A percentile compares a stretch with the other conserved stretches of the same genome.
These are phyloP conservation scores for Globisporangium apiculatum DNA, from an alignment of 352 stramenopile genomes.

Conservation along the genomic window DNA sequence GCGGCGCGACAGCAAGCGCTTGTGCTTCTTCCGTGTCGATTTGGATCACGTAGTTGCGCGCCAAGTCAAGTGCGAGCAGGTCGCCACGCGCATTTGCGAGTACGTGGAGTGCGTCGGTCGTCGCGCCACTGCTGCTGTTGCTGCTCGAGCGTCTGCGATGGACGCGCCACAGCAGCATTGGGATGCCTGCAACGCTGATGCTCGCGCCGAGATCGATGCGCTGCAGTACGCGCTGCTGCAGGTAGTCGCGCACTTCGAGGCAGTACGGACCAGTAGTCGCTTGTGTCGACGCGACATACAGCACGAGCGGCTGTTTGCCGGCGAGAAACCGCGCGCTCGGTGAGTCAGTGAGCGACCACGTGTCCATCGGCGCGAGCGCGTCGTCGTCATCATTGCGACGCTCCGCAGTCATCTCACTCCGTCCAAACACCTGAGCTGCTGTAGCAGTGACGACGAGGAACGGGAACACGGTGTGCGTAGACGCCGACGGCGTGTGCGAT, in stretches of 20 bases:
- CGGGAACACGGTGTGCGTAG: slow-evolving; percentile 7
- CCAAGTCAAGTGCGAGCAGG: slow-evolving; percentile 23
- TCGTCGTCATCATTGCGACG: slow-evolving; percentile 14
- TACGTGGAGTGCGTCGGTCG: slow-evolving; percentile 10
- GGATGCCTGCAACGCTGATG: background rate
- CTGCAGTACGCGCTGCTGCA: slow-evolving; percentile 17
- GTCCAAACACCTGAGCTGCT: slow-evolving; percentile 29
- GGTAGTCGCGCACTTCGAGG: slow-evolving; percentile 35
- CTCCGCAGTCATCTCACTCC: slow-evolving; percentile 6
- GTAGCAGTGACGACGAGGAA: slow-evolving; percentile 4
- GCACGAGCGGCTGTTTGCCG: slow-evolving; percentile 5
- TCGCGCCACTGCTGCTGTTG: background rate
- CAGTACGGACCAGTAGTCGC: slow-evolving; percentile 11
- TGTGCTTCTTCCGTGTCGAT: slow-evolving; percentile 8
- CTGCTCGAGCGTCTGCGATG: background rate
- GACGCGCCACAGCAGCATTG: slow-evolving; percentile 3
- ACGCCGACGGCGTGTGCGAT: background rate
- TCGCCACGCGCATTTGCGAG: slow-evolving; percentile 15
- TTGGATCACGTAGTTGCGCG: slow-evolving; percentile 5
- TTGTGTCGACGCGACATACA: slow-evolving; percentile 4
- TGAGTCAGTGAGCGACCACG: slow-evolving; percentile 18
- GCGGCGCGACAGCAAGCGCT: background rate
- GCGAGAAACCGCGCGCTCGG: slow-evolving; percentile 3
- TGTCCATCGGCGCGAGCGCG: slow-evolving; percentile 21
- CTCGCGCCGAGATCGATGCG: slow-evolving; percentile 18